Percentiles rank a stretch among this genome's conserved stretches.
These are phyloP conservation scores for Trebouxiophyceae sp. DNA, from an alignment of 163 green algal species.

Conservation along the genomic window DNA sequence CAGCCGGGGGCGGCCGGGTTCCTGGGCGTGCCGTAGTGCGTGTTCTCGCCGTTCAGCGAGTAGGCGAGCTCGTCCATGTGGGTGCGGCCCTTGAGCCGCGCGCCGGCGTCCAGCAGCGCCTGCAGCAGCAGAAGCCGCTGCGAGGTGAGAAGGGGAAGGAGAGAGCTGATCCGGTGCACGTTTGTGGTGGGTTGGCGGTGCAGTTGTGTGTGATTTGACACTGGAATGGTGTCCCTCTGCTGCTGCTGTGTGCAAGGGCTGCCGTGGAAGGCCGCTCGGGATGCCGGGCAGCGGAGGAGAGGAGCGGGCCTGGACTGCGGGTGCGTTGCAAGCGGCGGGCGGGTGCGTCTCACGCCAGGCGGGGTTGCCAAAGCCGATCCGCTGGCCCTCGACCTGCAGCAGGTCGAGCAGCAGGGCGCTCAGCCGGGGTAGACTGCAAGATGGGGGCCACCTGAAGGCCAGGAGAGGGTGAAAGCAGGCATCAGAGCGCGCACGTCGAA, in stretches of 20 bases:
- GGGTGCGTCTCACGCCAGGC: slow-evolving; percentile 69
- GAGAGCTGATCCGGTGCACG: neutral
- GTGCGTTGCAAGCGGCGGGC: slow-evolving; percentile 36
- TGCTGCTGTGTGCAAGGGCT: neutral
- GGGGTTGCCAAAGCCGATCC: slow-evolving; percentile 78
- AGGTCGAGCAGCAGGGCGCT: neutral
- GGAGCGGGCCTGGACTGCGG: slow-evolving; percentile 47
- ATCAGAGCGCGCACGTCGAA: slow-evolving; percentile 56
- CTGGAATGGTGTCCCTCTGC: neutral
- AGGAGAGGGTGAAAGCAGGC: neutral
- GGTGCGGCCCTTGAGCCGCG: slow-evolving; percentile 54
- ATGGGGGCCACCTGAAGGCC: neutral
- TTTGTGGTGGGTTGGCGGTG: neutral
- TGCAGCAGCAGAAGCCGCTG: slow-evolving; percentile 3
- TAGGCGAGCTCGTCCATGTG: slow-evolving; percentile 80
- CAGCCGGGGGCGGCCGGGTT: slow-evolving; percentile 76
- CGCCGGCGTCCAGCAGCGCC: slow-evolving; percentile 50
- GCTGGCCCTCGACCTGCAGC: slow-evolving; percentile 33
- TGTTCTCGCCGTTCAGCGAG: slow-evolving; percentile 67
- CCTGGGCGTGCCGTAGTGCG: slow-evolving; percentile 83
- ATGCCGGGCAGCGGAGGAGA: neutral
- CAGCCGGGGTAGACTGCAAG: neutral
- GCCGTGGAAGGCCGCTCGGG: neutral
- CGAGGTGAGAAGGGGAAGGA: too few relatives aligned
- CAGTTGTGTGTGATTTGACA: slow-evolving; percentile 4